A percentile compares a stretch with the other conserved stretches of the same genome.
phyloP scores from a whole-genome alignment of 2,329 filamentous ascomycete species.

The Aspergillus clavatus region DNA sequence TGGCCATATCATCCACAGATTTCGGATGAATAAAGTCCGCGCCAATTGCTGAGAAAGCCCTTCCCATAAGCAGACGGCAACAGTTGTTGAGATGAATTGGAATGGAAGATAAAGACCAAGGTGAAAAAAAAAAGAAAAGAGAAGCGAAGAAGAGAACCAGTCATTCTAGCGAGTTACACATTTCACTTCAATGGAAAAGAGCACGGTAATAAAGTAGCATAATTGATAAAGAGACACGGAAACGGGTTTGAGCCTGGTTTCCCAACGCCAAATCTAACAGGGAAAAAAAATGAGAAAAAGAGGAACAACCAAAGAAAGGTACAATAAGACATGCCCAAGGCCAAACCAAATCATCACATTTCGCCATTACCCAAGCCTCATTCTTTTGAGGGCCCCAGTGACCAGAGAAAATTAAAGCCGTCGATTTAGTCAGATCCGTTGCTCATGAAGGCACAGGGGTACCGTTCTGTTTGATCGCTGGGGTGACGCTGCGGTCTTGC shows the following conservation, averaged over 20 bases:
- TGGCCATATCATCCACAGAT: no score
- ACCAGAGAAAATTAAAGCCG: no score
- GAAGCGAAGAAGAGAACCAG: neutral
- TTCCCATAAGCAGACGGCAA: neutral
- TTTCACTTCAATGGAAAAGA: neutral
- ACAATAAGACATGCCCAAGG: slow-evolving; percentile 12
- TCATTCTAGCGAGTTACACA: neutral
- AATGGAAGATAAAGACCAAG: no score
- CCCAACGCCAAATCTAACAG: slow-evolving; percentile 5
- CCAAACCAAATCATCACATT: slow-evolving; percentile 4
- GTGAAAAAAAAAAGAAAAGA: neutral
- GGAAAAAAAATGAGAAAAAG: slow-evolving; percentile 15
- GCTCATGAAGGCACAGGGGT: slow-evolving; percentile 25
- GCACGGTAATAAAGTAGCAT: neutral
- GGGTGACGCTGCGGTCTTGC: slow-evolving; percentile 34
- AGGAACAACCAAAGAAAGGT: slow-evolving; percentile 7
- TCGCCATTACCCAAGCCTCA: slow-evolving; percentile 7
- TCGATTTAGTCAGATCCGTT: no score
- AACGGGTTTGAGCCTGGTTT: neutral
- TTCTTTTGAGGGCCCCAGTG: slow-evolving; percentile 2
- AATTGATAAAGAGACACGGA: neutral
- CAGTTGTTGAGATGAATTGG: neutral
- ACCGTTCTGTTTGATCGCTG: slow-evolving; percentile 29
- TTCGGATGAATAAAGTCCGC: slow-evolving; percentile 20
- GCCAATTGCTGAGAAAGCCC: slow-evolving; percentile 20